Evolutionary conservation across 345 rosid species (phyloP).

Genomic region (Lenwebbia sp.): DNA sequence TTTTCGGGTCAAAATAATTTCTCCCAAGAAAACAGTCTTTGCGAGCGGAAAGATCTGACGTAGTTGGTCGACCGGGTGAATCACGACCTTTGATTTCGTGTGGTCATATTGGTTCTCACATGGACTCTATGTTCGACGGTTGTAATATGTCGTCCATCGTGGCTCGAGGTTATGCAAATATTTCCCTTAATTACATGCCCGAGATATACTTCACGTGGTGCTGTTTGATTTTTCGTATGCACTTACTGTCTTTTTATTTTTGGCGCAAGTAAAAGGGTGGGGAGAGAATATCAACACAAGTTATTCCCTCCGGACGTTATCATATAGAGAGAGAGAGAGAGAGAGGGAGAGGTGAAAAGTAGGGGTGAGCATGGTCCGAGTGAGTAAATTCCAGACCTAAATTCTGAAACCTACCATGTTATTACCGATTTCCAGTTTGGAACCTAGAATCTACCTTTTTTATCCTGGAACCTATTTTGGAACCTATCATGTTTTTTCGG

Average conservation of each 20-base stretch:
- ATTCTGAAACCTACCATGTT: too few relatives aligned
- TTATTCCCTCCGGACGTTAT: background rate
- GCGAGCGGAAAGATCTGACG: background rate
- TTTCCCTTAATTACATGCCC: background rate
- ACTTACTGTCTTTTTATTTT: background rate
- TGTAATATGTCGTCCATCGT: too few relatives aligned
- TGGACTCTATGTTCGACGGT: too few relatives aligned
- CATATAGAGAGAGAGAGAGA: background rate
- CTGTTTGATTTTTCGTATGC: background rate
- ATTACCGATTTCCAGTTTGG: too few relatives aligned
- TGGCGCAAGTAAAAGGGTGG: too few relatives aligned
- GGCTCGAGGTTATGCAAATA: background rate
- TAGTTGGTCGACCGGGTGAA: background rate
- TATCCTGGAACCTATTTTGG: too few relatives aligned
- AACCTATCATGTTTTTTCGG: too few relatives aligned
- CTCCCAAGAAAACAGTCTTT: background rate
- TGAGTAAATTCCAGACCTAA: too few relatives aligned
- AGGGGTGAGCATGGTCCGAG: too few relatives aligned
- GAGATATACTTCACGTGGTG: background rate
- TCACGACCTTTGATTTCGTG: background rate
- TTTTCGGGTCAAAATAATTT: background rate
- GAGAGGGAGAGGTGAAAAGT: too few relatives aligned
- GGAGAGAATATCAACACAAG: accelerated
- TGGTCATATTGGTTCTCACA: accelerated
- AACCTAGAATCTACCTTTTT: too few relatives aligned